Percentiles rank a stretch among this genome's conserved stretches.
Conservation (phyloP, 1,284 basidiomycete genomes). For the Malassezia caprae region DNA sequence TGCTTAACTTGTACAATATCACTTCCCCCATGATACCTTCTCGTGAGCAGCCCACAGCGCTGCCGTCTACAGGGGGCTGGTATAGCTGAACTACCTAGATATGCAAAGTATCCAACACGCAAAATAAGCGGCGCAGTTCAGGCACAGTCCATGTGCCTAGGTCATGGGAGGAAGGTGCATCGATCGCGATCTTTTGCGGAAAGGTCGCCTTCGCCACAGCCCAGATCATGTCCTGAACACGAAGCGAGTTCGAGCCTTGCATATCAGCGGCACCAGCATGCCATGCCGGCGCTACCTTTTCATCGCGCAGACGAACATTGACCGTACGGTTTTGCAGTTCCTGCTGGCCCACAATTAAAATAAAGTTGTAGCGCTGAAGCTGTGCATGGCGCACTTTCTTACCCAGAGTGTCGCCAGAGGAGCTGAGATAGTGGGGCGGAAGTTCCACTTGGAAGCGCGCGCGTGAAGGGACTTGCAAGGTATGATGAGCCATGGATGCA, state of each 20-base stretch:
- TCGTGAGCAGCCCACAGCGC: neutral
- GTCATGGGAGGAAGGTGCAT: conserved; percentile 4
- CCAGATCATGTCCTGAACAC: conserved; percentile 3
- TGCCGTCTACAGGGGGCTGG: neutral
- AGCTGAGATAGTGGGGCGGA: conserved; percentile 17
- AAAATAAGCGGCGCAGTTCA: conserved; percentile 21
- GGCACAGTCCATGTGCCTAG: conserved; percentile 22
- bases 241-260: neutral
- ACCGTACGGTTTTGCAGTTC: conserved; percentile 31
- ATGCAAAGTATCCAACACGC: conserved; percentile 22
- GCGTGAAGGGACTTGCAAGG: conserved; percentile 4
- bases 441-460: conserved; percentile 40
- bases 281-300: conserved; percentile 12
- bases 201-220: conserved; percentile 3
- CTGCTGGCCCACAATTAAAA: conserved; percentile 38
- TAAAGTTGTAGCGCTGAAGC: conserved; percentile 33
- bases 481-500: neutral
- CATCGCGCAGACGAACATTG: conserved; percentile 27
- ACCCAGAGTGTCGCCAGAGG: conserved; percentile 29
- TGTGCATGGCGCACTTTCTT: conserved; percentile 37
- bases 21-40: conserved; percentile 52
- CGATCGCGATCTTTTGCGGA: neutral
- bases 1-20: conserved; percentile 71
- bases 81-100: conserved; percentile 14
- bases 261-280: neutral